Conservation (phyloP, 768 basidiomycete species). For the Naganishia vaughanmartiniae region DNA sequence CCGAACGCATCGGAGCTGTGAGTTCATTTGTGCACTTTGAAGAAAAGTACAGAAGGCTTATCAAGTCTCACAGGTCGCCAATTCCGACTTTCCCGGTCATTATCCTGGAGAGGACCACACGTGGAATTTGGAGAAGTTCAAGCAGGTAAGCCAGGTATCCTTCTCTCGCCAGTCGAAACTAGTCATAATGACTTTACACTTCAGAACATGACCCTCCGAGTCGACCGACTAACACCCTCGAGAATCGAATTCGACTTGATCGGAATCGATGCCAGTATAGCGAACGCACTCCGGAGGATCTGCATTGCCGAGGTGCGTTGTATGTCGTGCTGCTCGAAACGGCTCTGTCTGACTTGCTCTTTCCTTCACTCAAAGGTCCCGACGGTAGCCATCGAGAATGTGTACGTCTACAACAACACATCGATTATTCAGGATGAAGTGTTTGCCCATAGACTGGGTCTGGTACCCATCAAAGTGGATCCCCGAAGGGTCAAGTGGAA, state of each 20-base stretch:
- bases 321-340: not conserved
- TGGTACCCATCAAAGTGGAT: constrained; percentile 84
- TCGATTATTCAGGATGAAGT: constrained; percentile 91
- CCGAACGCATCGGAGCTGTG: constrained; percentile 42
- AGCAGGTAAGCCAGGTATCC: constrained; percentile 60
- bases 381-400: constrained; percentile 81
- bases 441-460: constrained; percentile 82
- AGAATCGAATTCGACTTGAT: constrained; percentile 92
- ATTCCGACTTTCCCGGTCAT: constrained; percentile 86
- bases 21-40: constrained; percentile 8
- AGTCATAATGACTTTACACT: not conserved
- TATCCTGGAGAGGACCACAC: constrained; percentile 78
- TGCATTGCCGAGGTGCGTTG: constrained; percentile 82
- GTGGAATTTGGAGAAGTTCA: constrained; percentile 75
- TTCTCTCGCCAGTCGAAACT: not conserved
- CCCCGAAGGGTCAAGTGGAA: constrained; percentile 63
- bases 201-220: constrained; percentile 66
- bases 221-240: constrained; percentile 72
- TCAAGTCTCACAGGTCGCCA: constrained; percentile 63
- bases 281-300: constrained; percentile 88
- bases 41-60: not conserved
- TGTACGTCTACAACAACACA: constrained; percentile 92
- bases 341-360: not conserved
- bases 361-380: constrained; percentile 56
- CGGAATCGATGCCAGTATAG: constrained; percentile 91